A percentile compares a stretch with the other conserved stretches of the same genome.
These are phyloP conservation scores for Zygoascus hellenicus DNA, from an alignment of 1,139 yeast genomes.

Conservation along the genomic window DNA sequence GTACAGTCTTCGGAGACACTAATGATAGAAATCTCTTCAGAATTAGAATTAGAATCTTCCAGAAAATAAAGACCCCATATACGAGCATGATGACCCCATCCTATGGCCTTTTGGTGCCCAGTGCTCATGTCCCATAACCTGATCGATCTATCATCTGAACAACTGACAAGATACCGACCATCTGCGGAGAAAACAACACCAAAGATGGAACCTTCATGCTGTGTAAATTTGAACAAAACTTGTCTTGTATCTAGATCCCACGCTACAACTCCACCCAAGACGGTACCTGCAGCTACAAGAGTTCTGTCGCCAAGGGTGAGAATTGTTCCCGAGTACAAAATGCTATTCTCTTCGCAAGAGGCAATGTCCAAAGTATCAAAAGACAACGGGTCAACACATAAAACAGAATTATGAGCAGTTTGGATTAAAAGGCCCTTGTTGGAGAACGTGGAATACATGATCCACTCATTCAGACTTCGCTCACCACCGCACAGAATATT, in stretches of 20 bases:
- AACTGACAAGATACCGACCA: constrained; percentile 59
- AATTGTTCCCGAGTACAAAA: constrained; percentile 80
- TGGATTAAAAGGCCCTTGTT: constrained; percentile 41
- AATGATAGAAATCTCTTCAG: constrained; percentile 34
- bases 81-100: constrained; percentile 96
- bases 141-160: constrained; percentile 91
- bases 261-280: constrained; percentile 75
- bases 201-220: constrained; percentile 89
- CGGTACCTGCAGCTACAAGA: constrained; percentile 81
- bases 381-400: constrained; percentile 38
- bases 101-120: constrained; percentile 61
- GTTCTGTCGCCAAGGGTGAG: constrained; percentile 43
- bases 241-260: constrained; percentile 49
- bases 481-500: constrained; percentile 33
- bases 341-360: constrained; percentile 67
- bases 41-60: constrained; percentile 17
- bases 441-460: constrained; percentile 50
- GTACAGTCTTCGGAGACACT: constrained; percentile 91
- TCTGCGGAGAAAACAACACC: constrained; percentile 59
- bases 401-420: constrained; percentile 76
- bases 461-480: constrained; percentile 68
- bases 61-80: constrained; percentile 78
- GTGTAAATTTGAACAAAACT: constrained; percentile 51
- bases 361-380: constrained; percentile 38
- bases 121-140: constrained; percentile 57